Evolutionary conservation across 1,284 basidiomycete species (phyloP), one percentile per base, ranked within the genome.

Genomic region (Trichosporon inkin): DNA sequence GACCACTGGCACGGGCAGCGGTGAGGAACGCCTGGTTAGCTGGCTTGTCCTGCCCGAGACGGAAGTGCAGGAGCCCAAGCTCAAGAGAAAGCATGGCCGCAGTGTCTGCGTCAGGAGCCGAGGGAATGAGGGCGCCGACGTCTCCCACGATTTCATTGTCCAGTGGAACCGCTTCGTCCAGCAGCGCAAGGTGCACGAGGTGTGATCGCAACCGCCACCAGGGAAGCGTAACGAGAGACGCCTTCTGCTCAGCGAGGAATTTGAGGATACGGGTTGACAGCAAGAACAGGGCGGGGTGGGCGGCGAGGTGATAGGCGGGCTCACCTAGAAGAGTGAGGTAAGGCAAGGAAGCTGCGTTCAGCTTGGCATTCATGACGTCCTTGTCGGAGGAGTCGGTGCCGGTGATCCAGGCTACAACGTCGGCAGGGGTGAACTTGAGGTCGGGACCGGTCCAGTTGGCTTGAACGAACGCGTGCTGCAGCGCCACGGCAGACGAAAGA

Each of bases 391-490:
- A 60, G 60, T 63, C 73, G 59, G 36, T 79, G 69, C 55, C 80
- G 69, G 35, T 76, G 69, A 69, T 87, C 76, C 54, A 86, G 67
- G 38, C 85, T 83, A 58, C 82, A 3, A 79, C 62, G 24, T 78
- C 73, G 10, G 74, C 17, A 38, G 78, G 61, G 52, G 76, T 51
- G 71, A 92, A 73, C 62, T 87, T 81, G 41, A 96, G 82, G 69
- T 91, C 84, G 1, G 96, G 96, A 1, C 96, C 96, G 0, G 94
- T 98, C 92, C 92, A 99, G 78, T 99, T 99, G 37, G 83, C 83
- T 76, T 99, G 96, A 0, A 95, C 82, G 78, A 95, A 99, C 0
- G 90, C 85, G 66, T 96, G 91, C 28, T 98, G 81, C 58, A 87
- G 87, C 4, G 91, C 87, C 2, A 94, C 82, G 0, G 86, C 92